Evolutionary conservation across 2,329 filamentous ascomycete genomes (phyloP).

Genomic region (Elsinoe fawcettii): DNA sequence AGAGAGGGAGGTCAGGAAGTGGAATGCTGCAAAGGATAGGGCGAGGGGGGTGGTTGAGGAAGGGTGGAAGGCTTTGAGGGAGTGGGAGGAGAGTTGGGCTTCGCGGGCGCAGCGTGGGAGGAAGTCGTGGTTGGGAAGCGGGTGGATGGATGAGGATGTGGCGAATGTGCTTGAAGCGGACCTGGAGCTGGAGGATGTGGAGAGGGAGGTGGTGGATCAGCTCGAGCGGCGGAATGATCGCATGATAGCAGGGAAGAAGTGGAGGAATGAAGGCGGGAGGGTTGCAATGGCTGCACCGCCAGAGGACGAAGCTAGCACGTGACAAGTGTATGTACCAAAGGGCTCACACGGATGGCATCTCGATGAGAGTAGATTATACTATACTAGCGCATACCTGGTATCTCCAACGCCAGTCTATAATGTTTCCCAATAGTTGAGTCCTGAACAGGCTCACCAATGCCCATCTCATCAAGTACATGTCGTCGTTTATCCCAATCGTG

Average conservation of each 20-base stretch:
- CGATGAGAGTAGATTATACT: background rate
- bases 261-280: background rate
- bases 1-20: background rate
- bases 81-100: background rate
- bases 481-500: background rate
- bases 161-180: background rate
- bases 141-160: background rate
- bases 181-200: background rate
- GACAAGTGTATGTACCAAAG: background rate
- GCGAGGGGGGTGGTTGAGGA: background rate
- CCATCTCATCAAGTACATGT: constrained; percentile 12
- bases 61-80: background rate
- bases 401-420: constrained; percentile 2
- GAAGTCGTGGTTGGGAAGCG: background rate
- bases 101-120: background rate
- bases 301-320: background rate
- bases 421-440: background rate
- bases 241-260: background rate
- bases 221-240: background rate
- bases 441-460: background rate
- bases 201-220: background rate
- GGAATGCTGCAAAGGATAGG: background rate
- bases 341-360: background rate
- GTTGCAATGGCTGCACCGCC: background rate
- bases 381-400: background rate